Base-by-base conservation (phyloP, 2,329 filamentous ascomycete species). In the Phoma herbarum region DNA sequence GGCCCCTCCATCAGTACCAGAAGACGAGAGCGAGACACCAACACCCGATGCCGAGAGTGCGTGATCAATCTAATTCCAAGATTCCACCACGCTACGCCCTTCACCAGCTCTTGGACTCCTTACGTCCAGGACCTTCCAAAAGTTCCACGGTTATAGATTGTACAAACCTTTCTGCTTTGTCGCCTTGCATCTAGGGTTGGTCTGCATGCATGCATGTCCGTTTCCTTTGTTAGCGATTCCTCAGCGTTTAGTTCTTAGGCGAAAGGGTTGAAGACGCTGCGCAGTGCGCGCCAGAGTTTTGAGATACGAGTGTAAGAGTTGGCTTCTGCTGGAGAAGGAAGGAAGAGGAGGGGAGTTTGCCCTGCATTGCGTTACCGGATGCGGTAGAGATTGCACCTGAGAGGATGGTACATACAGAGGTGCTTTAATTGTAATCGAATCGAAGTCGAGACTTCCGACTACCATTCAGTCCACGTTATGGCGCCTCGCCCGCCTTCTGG, bases 1-100 rank as follows among this genome's bases (percentile, higher is more conserved):
- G 5, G 61, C 70, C 10, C 73, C 70, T 1, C 69, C 68, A 9
- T 57, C 61, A 7, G 57, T 71, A 5, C 59, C 63, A 11, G 67
- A 69, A 39, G 73, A 75, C 48, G 72, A 74, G 41, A 68, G 58
- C 26, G 64, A 69, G 49, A 62, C 57, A 10, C 66, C 67, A 11
- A 66, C 68, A 9, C 65, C 67, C 12, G 70, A 72, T 11, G 35
- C 23, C 11, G 55, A 58, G 20, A 47, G 43, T 37, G 45, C 44
- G 25, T 58, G 18, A 48, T 29, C 16, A 37, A n/a, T 37, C 3
- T 20, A 4, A 20, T 20, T 9, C 18, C 35, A 16, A 12, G 35
- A 20, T 12, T 20, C 9, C 35, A 20, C 35, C 35, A 35, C 31
- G 20, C 20, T 7, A 33, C 39, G 12, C 37, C 35, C 23, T 3